Conservation (phyloP, 768 basidiomycete species). For the Leucosporidium scottii region DNA sequence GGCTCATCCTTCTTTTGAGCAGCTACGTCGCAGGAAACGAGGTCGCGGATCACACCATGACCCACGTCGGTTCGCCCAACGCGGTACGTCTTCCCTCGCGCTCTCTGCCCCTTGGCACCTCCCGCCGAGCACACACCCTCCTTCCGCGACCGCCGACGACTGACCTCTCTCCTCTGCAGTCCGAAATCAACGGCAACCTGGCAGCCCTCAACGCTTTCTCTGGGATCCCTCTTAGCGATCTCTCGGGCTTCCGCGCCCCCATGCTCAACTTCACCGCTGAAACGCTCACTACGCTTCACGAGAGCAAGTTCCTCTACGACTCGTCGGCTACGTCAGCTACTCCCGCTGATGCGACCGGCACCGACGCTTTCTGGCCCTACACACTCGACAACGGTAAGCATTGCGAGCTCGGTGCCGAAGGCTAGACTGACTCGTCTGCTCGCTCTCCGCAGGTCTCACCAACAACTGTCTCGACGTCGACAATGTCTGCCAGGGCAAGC, state of each 20-base stretch:
- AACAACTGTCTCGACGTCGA: conserved; percentile 61
- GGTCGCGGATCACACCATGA: conserved; percentile 67
- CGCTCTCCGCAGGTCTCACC: conserved; percentile 48
- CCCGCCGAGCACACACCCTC: neutral
- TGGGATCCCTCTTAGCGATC: conserved; percentile 60
- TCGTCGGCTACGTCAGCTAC: conserved; percentile 56
- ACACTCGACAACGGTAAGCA: conserved; percentile 57
- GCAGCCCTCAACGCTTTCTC: conserved; percentile 67
- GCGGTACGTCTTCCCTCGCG: conserved; percentile 42
- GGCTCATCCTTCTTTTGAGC: conserved; percentile 36
- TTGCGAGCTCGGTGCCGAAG: no score
- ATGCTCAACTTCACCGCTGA: conserved; percentile 60
- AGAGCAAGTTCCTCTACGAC: conserved; percentile 64
- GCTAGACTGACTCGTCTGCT: no score
- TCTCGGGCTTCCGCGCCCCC: conserved; percentile 70
- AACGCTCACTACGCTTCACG: conserved; percentile 55
- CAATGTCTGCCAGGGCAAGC: conserved; percentile 57
- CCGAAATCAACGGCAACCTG: conserved; percentile 70
- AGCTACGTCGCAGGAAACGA: conserved; percentile 74
- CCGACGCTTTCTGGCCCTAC: conserved; percentile 78
- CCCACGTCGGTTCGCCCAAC: conserved; percentile 53
- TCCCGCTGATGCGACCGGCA: conserved; percentile 58
- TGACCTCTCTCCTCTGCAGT: conserved; percentile 34
- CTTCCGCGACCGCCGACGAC: neutral
- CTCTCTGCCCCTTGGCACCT: neutral